Conservation (phyloP, 2,329 filamentous ascomycete species). For the Epichloe elymi region DNA sequence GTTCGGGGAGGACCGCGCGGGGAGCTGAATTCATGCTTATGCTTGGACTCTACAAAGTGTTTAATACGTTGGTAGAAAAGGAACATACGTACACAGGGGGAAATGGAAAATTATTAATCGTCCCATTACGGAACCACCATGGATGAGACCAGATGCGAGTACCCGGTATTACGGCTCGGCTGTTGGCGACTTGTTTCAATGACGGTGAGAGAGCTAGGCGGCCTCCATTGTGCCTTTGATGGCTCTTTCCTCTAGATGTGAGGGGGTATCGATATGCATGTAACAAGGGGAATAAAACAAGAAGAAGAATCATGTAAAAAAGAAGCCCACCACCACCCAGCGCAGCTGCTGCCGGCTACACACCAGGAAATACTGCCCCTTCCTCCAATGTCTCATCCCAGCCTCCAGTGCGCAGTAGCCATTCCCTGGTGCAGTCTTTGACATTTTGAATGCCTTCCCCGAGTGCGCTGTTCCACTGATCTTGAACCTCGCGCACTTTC, state of each 20-base stretch:
- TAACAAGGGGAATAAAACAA: too few relatives aligned
- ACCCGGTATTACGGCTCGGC: too few relatives aligned
- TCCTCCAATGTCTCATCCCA: constrained; percentile 71
- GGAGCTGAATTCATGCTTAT: not conserved
- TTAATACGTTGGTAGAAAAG: too few relatives aligned
- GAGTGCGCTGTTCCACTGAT: constrained; percentile 81
- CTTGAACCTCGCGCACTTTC: constrained; percentile 80
- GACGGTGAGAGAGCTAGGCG: not conserved
- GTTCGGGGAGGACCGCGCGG: constrained; percentile 17
- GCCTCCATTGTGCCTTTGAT: too few relatives aligned
- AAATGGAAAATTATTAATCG: too few relatives aligned
- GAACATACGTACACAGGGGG: too few relatives aligned
- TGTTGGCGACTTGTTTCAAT: too few relatives aligned
- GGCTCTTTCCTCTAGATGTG: not conserved
- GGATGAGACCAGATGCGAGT: not conserved
- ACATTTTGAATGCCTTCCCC: constrained; percentile 62
- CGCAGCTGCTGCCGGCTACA: constrained; percentile 5
- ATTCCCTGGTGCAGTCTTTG: constrained; percentile 60
- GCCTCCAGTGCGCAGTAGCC: constrained; percentile 64
- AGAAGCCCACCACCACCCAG: not conserved
- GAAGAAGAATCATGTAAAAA: not conserved
- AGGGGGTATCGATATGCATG: not conserved
- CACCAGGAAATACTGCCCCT: constrained; percentile 33
- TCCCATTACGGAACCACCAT: not conserved
- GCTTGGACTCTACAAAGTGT: too few relatives aligned